These are phyloP conservation scores for Paecilomyces sp. DNA, from an alignment of 2,329 filamentous ascomycete species.

Conservation along the genomic window DNA sequence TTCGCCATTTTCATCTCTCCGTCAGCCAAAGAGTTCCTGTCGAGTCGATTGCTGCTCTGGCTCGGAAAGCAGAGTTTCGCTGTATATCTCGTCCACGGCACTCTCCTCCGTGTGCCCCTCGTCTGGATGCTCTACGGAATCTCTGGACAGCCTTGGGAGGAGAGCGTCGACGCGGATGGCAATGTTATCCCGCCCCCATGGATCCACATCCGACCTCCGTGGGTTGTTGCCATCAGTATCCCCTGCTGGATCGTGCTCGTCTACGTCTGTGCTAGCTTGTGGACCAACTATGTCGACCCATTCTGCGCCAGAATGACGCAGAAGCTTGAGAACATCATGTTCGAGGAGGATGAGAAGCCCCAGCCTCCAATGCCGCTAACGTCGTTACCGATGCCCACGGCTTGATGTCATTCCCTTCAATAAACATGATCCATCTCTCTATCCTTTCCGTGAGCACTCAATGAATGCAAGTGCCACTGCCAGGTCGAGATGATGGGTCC, in stretches of 20 bases:
- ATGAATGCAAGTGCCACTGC: background rate
- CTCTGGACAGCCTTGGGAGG: conserved; percentile 38
- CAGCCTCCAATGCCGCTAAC: conserved; percentile 13
- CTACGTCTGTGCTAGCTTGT: conserved; percentile 43
- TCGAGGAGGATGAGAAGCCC: conserved; percentile 36
- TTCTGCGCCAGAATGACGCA: conserved; percentile 43
- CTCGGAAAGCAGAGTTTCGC: conserved; percentile 50
- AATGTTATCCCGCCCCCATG: conserved; percentile 34
- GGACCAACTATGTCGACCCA: conserved; percentile 47
- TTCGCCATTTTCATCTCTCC: conserved; percentile 47
- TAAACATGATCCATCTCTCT: background rate
- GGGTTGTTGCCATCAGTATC: conserved; percentile 37
- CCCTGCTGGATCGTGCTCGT: conserved; percentile 41
- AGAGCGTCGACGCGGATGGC: conserved; percentile 33
- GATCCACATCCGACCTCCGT: conserved; percentile 33
- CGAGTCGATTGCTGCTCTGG: conserved; percentile 46
- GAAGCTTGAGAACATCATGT: conserved; percentile 43
- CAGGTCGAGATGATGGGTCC: background rate
- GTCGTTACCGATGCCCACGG: conserved; percentile 18
- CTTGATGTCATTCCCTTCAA: background rate
- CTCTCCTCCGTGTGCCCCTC: conserved; percentile 45
- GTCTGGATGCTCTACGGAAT: conserved; percentile 49
- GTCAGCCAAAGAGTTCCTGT: conserved; percentile 41
- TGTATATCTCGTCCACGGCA: conserved; percentile 50
- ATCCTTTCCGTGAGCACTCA: background rate